Base-by-base conservation (phyloP, 768 basidiomycete genomes). In the Suillus lakei region DNA sequence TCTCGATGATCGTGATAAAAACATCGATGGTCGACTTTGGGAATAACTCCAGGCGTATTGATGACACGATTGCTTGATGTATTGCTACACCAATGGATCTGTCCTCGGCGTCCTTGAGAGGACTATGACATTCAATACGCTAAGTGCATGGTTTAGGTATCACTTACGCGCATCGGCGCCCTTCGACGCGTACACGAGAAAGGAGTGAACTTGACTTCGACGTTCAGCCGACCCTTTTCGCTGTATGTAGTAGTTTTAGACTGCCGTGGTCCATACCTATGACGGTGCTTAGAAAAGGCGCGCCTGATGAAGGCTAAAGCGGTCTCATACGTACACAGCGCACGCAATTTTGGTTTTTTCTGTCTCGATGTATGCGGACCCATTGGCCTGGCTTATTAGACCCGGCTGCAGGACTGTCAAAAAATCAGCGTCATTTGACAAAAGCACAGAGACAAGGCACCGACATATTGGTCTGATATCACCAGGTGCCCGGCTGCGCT, bases 151-250 rank as follows among this genome's bases (percentile, higher is more conserved):
- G 21, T 23, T 18, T 7, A 50, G 41, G 34, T 32, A 61, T 51
- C 4, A 73, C 91, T 79, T 78, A 97, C 97, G 67, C 92, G 89
- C 70, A 97, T 86, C 0, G 97, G 97, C 8, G 92, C 90, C 73
- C 91, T 83, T 69, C 97, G 82, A 18, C 82, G 84, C 34, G 81
- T 77, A 70, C 91, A 95, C 9, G 98, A 95, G 76, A 97, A 99
- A 0, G 98, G 98, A 2, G 96, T 86, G 71, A 96, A 98, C 78
- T 98, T 98, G 60, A 99, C 93, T 78, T 99, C 96, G 8, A 99
- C 92, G 66, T 95, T 98, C 60, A 99, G 78, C 61, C 86, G 86
- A 1, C 97, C 98, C 65, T 87, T 90, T 70, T 98, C 97, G 67
- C 85, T 95, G 74, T 96, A 99, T 4, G 87, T 77, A 16, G 83